A percentile compares a stretch with the other conserved stretches of the same genome.
These are phyloP conservation scores for Fragaria vesca DNA, from an alignment of 306 rosid genomes.

Conservation along the genomic window DNA sequence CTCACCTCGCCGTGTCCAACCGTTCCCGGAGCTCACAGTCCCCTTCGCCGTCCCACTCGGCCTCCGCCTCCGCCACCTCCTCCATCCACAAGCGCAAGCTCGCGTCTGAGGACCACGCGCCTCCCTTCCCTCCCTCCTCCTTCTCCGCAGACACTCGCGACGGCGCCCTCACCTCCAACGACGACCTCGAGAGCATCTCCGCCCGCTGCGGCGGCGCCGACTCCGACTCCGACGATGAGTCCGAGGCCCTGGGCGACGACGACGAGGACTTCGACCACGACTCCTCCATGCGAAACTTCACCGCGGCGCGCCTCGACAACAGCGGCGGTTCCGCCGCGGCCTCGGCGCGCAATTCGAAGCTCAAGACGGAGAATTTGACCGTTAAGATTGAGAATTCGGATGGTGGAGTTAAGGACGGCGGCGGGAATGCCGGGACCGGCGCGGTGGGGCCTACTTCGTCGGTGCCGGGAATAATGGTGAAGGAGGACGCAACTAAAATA, in stretches of 20 bases:
- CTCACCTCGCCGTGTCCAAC: slow-evolving; percentile 70
- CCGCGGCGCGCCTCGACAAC: slow-evolving; percentile 68
- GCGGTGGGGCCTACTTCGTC: slow-evolving; percentile 32
- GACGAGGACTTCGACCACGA: slow-evolving; percentile 72
- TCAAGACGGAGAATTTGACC: slow-evolving; percentile 53
- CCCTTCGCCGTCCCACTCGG: slow-evolving; percentile 93
- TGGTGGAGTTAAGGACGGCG: slow-evolving; percentile 42
- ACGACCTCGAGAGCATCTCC: slow-evolving; percentile 95
- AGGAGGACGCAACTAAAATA: slow-evolving; percentile 80
- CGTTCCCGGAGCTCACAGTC: slow-evolving; percentile 92
- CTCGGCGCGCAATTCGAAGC: slow-evolving; percentile 60
- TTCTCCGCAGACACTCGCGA: slow-evolving; percentile 92
- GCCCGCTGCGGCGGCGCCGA: slow-evolving; percentile 79
- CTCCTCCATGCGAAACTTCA: slow-evolving; percentile 88
- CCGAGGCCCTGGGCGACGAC: slow-evolving; percentile 68
- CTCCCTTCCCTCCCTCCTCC: slow-evolving; percentile 90
- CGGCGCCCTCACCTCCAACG: slow-evolving; percentile 87
- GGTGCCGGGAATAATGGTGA: slow-evolving; percentile 62
- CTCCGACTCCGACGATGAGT: slow-evolving; percentile 76
- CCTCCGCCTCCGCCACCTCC: slow-evolving; percentile 91
- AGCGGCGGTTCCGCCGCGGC: slow-evolving; percentile 35
- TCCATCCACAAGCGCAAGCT: slow-evolving; percentile 87
- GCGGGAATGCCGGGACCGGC: slow-evolving; percentile 33
- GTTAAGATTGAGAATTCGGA: slow-evolving; percentile 73
- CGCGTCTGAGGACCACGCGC: slow-evolving; percentile 78